Base-by-base conservation (phyloP, 331 rosid species). In the Ulmus americana region DNA sequence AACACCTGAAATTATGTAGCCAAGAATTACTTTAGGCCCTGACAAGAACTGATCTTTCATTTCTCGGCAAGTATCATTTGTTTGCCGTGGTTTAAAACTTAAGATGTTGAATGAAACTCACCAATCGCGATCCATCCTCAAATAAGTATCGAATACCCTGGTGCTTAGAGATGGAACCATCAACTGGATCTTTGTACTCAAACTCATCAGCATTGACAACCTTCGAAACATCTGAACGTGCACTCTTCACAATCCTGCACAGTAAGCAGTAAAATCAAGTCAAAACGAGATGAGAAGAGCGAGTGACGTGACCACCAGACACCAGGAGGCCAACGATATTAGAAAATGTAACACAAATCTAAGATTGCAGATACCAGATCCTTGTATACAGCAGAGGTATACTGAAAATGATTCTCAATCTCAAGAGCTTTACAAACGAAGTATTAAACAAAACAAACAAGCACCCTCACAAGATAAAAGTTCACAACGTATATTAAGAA, bases 81-180 rank as follows among this genome's bases (percentile, higher is more conserved):
- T 28, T 45, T 12, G 8, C 54, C 64, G 67, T 57, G 45, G 44
- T 64, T 6, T 68, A 64, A 9, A 60, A 43, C 20, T 18, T 67
- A 28, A 44, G 28, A 18, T 14, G 72, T 72, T 52, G 13, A 55
- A 55, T 28, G 1, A 47, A 67, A 73, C 95, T 79, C 71, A 94
- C 98, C 95, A 94, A 81, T 83, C 97, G 84, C 22, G 98, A 94
- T 43, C 98, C 98, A 65, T 94, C 98, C 90, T 83, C 95, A 61
- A 94, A 94, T 82, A 94, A 69, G 76, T 94, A 94, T 55, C 98
- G 89, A 75, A 94, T 89, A 48, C 97, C 98, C 79, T 94, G 98
- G 76, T 94, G 97, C 70, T 87, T 87, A 43, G 97, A 94, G 62
- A 94, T 49, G 73, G 97, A 94, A 9, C 95, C 91, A 70, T 89